Percentiles rank a stretch among this genome's conserved stretches.
These are phyloP conservation scores for Fraxinus velutina DNA, from an alignment of 305 asterid genomes.

Conservation along the genomic window DNA sequence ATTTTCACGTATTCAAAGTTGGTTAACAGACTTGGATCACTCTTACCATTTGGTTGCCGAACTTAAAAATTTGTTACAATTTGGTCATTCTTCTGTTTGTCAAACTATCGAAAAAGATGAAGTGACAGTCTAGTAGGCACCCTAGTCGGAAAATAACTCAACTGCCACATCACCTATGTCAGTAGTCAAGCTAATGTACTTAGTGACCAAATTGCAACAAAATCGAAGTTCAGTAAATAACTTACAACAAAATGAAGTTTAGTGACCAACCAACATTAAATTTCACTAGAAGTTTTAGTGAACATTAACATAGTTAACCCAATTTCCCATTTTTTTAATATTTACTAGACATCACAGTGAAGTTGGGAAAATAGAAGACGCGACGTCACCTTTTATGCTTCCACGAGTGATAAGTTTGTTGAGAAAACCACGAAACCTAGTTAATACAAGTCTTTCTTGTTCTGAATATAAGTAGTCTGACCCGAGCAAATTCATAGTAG, in stretches of 20 bases:
- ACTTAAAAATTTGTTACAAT: background rate
- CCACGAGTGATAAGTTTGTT: conserved; percentile 43
- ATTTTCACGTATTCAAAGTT: background rate
- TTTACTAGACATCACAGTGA: background rate
- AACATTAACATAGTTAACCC: background rate
- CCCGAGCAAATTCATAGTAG: conserved; percentile 19
- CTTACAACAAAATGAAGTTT: background rate
- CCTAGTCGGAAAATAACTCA: background rate
- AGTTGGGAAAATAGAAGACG: background rate
- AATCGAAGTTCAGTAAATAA: background rate
- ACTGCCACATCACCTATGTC: background rate
- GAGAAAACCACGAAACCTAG: conserved; percentile 45
- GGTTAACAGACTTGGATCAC: background rate
- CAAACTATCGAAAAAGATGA: background rate
- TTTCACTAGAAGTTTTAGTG: background rate
- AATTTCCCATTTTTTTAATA: background rate
- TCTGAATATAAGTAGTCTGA: conserved; percentile 38
- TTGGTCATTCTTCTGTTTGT: background rate
- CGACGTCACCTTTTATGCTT: conserved; percentile 41
- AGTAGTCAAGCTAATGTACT: background rate
- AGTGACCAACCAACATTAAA: background rate
- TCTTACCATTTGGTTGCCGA: background rate
- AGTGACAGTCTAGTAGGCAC: background rate
- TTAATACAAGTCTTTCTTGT: conserved; percentile 58
- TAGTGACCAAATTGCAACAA: background rate